Evolutionary conservation across 352 stramenopile species (phyloP).

Genomic region (Phytophthora sp.): DNA sequence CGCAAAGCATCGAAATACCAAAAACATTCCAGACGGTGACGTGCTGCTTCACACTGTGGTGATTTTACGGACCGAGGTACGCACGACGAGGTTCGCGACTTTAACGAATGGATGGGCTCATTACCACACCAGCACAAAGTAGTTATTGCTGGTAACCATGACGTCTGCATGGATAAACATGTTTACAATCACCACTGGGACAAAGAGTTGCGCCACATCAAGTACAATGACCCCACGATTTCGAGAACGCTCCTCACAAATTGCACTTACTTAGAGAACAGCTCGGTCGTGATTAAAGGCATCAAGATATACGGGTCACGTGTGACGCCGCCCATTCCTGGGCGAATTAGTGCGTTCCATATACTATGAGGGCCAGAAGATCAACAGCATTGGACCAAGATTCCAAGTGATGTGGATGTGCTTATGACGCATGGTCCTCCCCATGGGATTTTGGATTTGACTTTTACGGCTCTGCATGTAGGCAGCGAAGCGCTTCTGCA

Average conservation of each 20-base stretch:
- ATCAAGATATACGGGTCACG: conserved; percentile 73
- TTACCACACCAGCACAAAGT: conserved; percentile 72
- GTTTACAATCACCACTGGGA: conserved; percentile 59
- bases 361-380: conserved; percentile 50
- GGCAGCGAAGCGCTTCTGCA: conserved; percentile 78
- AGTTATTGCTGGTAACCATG: conserved; percentile 78
- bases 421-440: conserved; percentile 88
- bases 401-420: conserved; percentile 76
- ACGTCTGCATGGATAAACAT: conserved; percentile 59
- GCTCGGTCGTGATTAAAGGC: conserved; percentile 55
- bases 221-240: conserved; percentile 56
- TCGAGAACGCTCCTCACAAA: conserved; percentile 56
- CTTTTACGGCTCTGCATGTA: conserved; percentile 48
- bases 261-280: conserved; percentile 69
- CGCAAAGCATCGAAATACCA: conserved; percentile 61
- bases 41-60: conserved; percentile 86
- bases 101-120: conserved; percentile 68
- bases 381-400: conserved; percentile 57
- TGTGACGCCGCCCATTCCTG: conserved; percentile 62
- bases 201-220: conserved; percentile 38
- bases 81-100: conserved; percentile 61
- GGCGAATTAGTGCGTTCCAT: conserved; percentile 64
- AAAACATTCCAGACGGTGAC: conserved; percentile 57
- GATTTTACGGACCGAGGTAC: conserved; percentile 85
- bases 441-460: conserved; percentile 76